Evolutionary conservation across 768 basidiomycete genomes (phyloP).

Genomic region (Tephrocybe sp.): DNA sequence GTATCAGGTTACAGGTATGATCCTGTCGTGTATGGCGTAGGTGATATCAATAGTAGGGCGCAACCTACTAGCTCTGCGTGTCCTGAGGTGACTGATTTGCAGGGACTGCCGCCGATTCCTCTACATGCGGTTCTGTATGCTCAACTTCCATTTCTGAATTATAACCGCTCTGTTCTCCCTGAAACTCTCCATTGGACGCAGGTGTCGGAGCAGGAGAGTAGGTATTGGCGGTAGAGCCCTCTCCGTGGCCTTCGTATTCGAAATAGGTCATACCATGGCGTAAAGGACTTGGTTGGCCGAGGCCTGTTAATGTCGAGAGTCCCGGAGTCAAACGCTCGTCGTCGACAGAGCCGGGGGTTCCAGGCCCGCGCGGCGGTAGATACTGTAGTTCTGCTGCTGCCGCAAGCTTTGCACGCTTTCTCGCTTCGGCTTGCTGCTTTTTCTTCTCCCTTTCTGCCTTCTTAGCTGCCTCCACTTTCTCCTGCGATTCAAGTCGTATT

Average conservation of each 20-base stretch:
- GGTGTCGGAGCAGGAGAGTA: conserved; percentile 52
- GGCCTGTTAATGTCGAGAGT: conserved; percentile 1
- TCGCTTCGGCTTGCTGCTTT: conserved; percentile 49
- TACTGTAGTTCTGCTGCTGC: conserved; percentile 20
- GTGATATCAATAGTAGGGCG: no score
- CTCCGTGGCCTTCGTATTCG: conserved; percentile 23
- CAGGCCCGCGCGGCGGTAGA: conserved; percentile 15
- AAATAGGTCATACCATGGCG: conserved; percentile 38
- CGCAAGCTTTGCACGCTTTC: conserved; percentile 45
- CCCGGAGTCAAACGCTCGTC: conserved; percentile 19
- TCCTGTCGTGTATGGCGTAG: neutral
- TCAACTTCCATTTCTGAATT: conserved; percentile 44
- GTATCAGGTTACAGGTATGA: neutral
- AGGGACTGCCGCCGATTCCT: conserved; percentile 2
- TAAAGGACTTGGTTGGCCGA: conserved; percentile 37
- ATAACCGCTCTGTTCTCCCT: conserved; percentile 52
- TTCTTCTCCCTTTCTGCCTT: conserved; percentile 46
- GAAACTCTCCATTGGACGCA: conserved; percentile 46
- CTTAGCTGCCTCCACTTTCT: conserved; percentile 46
- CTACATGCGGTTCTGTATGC: conserved; percentile 3
- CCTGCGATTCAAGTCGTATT: conserved; percentile 32
- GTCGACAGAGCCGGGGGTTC: conserved; percentile 14
- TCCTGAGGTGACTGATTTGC: conserved; percentile 11
- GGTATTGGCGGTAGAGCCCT: conserved; percentile 31
- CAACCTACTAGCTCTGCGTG: neutral